These are phyloP conservation scores for Trametopsis cervina DNA, from an alignment of 768 basidiomycete species.

Conservation along the genomic window DNA sequence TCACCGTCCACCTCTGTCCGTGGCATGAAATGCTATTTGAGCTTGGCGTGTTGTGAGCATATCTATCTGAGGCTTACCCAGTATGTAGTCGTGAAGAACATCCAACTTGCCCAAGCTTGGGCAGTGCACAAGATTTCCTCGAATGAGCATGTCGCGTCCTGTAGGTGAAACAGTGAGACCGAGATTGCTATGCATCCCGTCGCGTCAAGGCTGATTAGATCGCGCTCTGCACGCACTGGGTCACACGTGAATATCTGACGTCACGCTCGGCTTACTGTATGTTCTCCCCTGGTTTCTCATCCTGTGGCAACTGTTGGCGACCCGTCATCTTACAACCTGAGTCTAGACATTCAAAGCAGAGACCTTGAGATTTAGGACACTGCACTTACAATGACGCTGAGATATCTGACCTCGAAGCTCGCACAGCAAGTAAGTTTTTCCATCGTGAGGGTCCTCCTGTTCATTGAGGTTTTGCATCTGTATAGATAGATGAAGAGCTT, in stretches of 20 bases:
- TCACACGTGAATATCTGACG: no score
- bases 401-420: slow-evolving; percentile 62
- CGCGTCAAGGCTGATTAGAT: no score
- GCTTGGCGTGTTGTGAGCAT: background rate
- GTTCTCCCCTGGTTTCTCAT: no score
- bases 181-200: no score
- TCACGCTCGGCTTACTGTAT: no score
- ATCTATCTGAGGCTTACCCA: slow-evolving; percentile 31
- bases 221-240: no score
- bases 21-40: background rate
- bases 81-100: slow-evolving; percentile 48
- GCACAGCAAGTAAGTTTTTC: slow-evolving; percentile 59
- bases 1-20: slow-evolving; percentile 24
- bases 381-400: slow-evolving; percentile 37
- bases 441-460: background rate
- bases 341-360: no score
- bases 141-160: slow-evolving; percentile 23
- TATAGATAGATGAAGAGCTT: slow-evolving; percentile 88
- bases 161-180: background rate
- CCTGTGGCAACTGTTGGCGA: no score
- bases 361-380: no score
- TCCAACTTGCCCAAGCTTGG: slow-evolving; percentile 44
- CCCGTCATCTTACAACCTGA: no score
- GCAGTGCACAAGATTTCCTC: slow-evolving; percentile 54
- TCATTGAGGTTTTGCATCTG: background rate